Conservation (phyloP, 306 rosid species). For the Dalbergia cochinchinensis region DNA sequence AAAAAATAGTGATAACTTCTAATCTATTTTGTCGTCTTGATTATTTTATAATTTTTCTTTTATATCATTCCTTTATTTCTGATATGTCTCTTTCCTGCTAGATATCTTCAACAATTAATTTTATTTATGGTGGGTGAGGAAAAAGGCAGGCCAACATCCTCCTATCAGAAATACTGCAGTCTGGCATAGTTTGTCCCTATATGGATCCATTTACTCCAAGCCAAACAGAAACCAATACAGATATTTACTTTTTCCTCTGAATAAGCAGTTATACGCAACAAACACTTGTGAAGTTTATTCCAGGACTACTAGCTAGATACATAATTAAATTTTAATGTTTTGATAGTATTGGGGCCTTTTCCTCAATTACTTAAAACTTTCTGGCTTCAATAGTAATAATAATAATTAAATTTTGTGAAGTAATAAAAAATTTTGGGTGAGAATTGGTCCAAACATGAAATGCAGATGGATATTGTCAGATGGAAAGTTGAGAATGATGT, state of each 20-base stretch:
- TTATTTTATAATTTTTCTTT: neutral
- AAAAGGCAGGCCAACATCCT: neutral
- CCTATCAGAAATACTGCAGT: neutral
- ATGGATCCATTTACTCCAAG: neutral
- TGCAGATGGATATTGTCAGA: neutral
- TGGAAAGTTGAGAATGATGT: neutral
- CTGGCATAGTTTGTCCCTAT: neutral
- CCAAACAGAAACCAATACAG: too few relatives aligned
- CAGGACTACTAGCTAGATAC: neutral
- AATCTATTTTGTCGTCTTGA: neutral
- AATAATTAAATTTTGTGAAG: neutral
- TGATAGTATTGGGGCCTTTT: too few relatives aligned
- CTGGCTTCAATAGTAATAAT: too few relatives aligned
- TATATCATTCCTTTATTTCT: neutral
- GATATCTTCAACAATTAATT: neutral
- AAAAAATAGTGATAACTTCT: neutral
- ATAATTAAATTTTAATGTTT: neutral
- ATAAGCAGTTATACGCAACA: neutral
- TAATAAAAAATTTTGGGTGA: neutral
- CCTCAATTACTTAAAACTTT: too few relatives aligned
- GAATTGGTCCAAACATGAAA: neutral
- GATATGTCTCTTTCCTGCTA: neutral
- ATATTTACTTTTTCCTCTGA: neutral
- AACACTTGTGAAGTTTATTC: too few relatives aligned
- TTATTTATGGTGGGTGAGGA: neutral